Conservation (phyloP, 148 eudicot genomes). For the Nepenthes mirabilis region DNA sequence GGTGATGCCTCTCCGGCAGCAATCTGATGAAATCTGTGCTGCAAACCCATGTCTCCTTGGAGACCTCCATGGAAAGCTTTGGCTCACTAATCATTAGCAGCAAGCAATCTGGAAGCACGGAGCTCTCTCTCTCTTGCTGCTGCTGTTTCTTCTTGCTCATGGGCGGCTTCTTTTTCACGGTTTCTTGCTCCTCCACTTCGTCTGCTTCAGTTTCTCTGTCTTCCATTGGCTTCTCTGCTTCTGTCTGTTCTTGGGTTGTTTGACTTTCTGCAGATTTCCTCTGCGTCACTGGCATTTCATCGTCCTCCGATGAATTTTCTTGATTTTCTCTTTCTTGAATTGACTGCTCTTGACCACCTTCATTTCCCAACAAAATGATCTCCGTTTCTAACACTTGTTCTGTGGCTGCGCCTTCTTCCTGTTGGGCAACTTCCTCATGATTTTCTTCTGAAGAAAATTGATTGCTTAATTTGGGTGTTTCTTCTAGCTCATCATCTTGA, state of each 20-base stretch:
- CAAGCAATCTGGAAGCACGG: slow-evolving; percentile 78
- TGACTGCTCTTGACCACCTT: background rate
- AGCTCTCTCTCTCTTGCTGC: slow-evolving; percentile 8
- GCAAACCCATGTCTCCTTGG: slow-evolving; percentile 90
- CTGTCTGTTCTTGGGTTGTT: background rate
- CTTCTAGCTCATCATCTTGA: slow-evolving; percentile 9
- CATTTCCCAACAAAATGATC: too few species aligned
- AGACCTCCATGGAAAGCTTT: slow-evolving; percentile 92
- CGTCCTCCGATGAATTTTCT: too few species aligned
- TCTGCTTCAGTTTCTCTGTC: slow-evolving; percentile 3
- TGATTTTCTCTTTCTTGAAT: slow-evolving; percentile 2
- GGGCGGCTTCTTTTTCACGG: background rate
- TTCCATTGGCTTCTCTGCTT: slow-evolving; percentile 1
- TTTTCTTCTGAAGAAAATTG: slow-evolving; percentile 3
- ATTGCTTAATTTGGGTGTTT: background rate
- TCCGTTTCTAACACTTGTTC: background rate
- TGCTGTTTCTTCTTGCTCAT: background rate
- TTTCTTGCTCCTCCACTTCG: background rate
- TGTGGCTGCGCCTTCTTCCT: slow-evolving; percentile 2
- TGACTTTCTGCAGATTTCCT: slow-evolving; percentile 1
- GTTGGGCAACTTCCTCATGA: background rate
- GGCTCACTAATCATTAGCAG: slow-evolving; percentile 89
- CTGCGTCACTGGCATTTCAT: background rate
- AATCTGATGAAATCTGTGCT: slow-evolving; percentile 62
- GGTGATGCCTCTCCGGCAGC: slow-evolving; percentile 28